Evolutionary conservation across 148 eudicot species (phyloP).

Genomic region (Chenopodium formosanum): DNA sequence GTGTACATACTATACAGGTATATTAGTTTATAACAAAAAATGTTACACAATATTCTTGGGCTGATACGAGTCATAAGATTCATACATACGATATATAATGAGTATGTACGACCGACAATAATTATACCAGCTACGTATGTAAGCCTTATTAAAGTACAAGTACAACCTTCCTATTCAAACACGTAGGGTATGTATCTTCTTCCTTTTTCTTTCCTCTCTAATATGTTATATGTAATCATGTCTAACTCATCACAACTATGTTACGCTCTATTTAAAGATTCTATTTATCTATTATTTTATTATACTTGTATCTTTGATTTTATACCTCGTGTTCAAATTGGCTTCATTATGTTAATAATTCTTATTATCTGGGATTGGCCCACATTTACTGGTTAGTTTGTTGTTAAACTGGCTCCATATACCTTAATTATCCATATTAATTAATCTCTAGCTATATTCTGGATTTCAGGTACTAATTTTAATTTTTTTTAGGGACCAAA

Average conservation of each 20-base stretch:
- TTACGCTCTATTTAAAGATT: background rate
- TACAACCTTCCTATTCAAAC: constrained; percentile 1
- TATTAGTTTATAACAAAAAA: too few species aligned
- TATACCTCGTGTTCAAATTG: constrained; percentile 35
- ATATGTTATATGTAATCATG: constrained; percentile 21
- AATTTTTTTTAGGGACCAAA: too few species aligned
- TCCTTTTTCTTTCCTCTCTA: constrained; percentile 16
- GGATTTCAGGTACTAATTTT: too few species aligned
- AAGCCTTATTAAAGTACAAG: constrained; percentile 10
- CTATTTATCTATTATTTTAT: constrained; percentile 2
- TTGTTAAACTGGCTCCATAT: background rate
- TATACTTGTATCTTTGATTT: constrained; percentile 12
- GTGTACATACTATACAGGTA: background rate
- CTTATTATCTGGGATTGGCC: background rate
- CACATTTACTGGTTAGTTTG: constrained; percentile 4
- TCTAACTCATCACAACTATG: background rate
- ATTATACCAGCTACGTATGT: constrained; percentile 9
- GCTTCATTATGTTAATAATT: background rate
- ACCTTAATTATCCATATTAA: background rate
- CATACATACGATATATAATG: background rate
- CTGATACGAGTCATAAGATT: background rate
- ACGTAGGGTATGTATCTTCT: constrained; percentile 22
- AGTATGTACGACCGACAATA: constrained; percentile 28
- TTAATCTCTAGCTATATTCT: background rate
- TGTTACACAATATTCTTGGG: constrained; percentile 1